Percentiles rank a stretch among this genome's conserved stretches.
Evolutionary conservation across 2,329 filamentous ascomycete genomes (phyloP).

Genomic region (Claviceps sp.): DNA sequence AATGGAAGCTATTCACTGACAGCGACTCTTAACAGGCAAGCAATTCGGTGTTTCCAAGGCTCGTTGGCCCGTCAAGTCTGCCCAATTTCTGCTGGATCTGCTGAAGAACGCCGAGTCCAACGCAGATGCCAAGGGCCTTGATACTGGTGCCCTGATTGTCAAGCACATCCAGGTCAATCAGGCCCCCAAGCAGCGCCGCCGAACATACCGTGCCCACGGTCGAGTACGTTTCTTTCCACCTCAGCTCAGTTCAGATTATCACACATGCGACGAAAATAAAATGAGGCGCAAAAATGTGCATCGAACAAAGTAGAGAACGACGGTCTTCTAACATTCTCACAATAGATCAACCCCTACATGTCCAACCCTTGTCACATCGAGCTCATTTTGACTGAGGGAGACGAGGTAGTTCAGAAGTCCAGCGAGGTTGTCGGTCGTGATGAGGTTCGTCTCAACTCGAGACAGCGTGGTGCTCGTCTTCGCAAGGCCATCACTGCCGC

Average conservation of each 20-base stretch:
- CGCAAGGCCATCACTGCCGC: slow-evolving; percentile 53
- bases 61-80: slow-evolving; percentile 98
- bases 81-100: slow-evolving; percentile 92
- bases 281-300: neutral
- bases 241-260: neutral
- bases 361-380: slow-evolving; percentile 99
- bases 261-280: neutral
- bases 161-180: slow-evolving; percentile 99
- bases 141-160: slow-evolving; percentile 93
- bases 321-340: slow-evolving; percentile 13
- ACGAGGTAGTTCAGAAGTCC: slow-evolving; percentile 91
- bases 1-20: slow-evolving; percentile 12
- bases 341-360: slow-evolving; percentile 99
- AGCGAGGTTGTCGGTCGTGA: slow-evolving; percentile 65
- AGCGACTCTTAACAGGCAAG: slow-evolving; percentile 57
- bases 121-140: slow-evolving; percentile 91
- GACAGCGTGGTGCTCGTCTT: slow-evolving; percentile 70
- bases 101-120: slow-evolving; percentile 97
- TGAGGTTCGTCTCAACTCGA: slow-evolving; percentile 61
- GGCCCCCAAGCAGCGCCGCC: slow-evolving; percentile 96
- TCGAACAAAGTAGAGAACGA: neutral
- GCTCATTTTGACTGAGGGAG: slow-evolving; percentile 95
- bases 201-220: slow-evolving; percentile 99
- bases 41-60: slow-evolving; percentile 96
- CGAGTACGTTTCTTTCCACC: slow-evolving; percentile 56